Evolutionary conservation across 2,329 filamentous ascomycete genomes (phyloP), one percentile per base, ranked within the genome.

Genomic region (Arthrobotrys sphaeroides): DNA sequence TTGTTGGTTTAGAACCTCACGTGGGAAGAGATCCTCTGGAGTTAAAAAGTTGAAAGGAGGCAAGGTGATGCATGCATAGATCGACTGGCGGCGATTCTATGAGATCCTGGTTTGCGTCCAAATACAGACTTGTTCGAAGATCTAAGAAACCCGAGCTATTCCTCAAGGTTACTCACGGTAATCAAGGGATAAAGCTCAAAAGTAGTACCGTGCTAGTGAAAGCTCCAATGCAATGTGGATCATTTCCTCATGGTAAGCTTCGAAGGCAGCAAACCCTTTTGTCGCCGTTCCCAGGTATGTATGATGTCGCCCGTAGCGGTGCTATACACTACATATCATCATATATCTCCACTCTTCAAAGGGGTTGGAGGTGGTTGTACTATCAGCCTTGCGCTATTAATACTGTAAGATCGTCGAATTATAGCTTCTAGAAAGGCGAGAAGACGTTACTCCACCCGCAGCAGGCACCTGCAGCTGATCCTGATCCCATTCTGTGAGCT

Each of bases 351-450:
- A 38, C 49, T 10, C n/a, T 31, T 33, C 5, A 16, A 20, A 16
- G 45, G 18, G 24, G 3, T 0, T 22, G 10, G n/a, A 26, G n/a
- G 47, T 7, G 16, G 28, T 6, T 55, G 38, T 55, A 55, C 31
- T 38, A 61, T 67, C 70, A 74, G 55, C 70, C 62, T 74, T 67
- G 70, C 53, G 55, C 53, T 68, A 68, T 67, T 68, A 66, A 49
- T 66, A 67, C 38, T 16, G 51, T 55, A 45, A 20, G 33, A 57
- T 49, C 53, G 38, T 55, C 55, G 38, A 43, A 33, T 67, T 40
- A n/a, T 40, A 28, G 42, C 57, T 73, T 74, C 70, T 67, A 68
- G 70, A 74, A 55, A 53, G 22, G 16, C n/a, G 18, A 36, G 31
- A 36, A 57, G 55, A 47, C 53, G 33, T 47, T 42, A 26, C 42